phyloP scores from a whole-genome alignment of 768 basidiomycete genomes.

The Leucosporidium creatinivorum region DNA sequence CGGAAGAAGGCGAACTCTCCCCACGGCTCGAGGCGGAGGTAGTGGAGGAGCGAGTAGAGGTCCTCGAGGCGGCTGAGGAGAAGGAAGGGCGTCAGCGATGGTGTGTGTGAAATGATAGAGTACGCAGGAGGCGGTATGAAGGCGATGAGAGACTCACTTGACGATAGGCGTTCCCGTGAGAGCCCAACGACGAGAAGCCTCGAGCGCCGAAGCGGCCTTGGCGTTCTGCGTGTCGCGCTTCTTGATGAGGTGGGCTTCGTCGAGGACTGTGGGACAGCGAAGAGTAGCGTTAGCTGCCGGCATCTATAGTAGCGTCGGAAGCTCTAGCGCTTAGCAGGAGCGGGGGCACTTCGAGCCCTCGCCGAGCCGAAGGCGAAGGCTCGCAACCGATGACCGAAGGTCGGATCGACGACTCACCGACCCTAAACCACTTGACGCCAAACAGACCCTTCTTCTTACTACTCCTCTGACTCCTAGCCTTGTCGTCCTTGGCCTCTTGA shows the following conservation, averaged over 20 bases:
- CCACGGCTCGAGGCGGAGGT: slow-evolving; percentile 42
- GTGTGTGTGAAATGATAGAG: not conserved
- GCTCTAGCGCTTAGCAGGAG: no score
- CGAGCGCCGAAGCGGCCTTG: slow-evolving; percentile 73
- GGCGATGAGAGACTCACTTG: slow-evolving; percentile 61
- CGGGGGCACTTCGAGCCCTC: no score
- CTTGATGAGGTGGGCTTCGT: slow-evolving; percentile 94
- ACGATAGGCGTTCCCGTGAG: slow-evolving; percentile 95
- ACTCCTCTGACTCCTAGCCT: slow-evolving; percentile 39
- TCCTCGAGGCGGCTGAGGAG: slow-evolving; percentile 47
- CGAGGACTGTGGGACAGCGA: slow-evolving; percentile 50
- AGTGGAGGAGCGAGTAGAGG: slow-evolving; percentile 66
- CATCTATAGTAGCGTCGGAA: no score
- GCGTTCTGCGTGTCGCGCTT: slow-evolving; percentile 79
- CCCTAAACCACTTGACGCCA: slow-evolving; percentile 36
- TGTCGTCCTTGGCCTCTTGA: slow-evolving; percentile 42
- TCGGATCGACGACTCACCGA: slow-evolving; percentile 15
- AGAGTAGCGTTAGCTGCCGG: no score
- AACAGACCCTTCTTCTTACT: slow-evolving; percentile 22
- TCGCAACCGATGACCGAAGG: not conserved
- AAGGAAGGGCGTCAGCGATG: not conserved
- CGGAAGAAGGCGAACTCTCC: slow-evolving; percentile 57
- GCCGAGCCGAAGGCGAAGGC: no score
- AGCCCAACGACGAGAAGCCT: slow-evolving; percentile 75
- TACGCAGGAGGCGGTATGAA: no score